These are phyloP conservation scores for Laburnicola sp. DNA, from an alignment of 2,329 filamentous ascomycete genomes.

Conservation along the genomic window DNA sequence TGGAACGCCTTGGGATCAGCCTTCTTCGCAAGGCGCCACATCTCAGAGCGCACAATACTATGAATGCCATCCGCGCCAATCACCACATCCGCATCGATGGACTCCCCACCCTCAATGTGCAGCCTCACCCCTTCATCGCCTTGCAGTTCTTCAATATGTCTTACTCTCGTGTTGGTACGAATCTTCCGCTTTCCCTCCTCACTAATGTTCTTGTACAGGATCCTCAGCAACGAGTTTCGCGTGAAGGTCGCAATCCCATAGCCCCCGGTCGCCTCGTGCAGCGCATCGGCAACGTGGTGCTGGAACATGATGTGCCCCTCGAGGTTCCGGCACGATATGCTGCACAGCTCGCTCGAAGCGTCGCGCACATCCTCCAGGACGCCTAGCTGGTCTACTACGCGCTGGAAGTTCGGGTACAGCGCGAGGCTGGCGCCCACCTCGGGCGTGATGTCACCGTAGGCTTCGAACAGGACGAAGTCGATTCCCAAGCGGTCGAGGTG, in stretches of 20 bases:
- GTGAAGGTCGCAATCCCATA: too few species aligned
- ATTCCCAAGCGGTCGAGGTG: constrained; percentile 25
- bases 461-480: constrained; percentile 31
- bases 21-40: constrained; percentile 22
- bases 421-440: constrained; percentile 26
- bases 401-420: constrained; percentile 22
- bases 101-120: constrained; percentile 19
- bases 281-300: too few species aligned
- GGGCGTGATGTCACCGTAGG: constrained; percentile 22
- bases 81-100: constrained; percentile 24
- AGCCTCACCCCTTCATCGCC: constrained; percentile 18
- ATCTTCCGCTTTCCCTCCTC: too few species aligned
- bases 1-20: constrained; percentile 4
- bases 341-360: too few species aligned
- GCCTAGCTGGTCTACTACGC: constrained; percentile 31
- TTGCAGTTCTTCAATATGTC: constrained; percentile 22
- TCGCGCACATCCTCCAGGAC: constrained; percentile 18
- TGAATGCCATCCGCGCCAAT: constrained; percentile 32
- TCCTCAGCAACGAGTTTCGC: too few species aligned
- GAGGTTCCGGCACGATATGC: background rate
- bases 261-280: too few species aligned
- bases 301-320: background rate
- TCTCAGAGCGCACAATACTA: constrained; percentile 22
- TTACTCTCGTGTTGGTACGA: too few species aligned
- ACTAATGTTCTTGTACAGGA: too few species aligned